A percentile compares a stretch with the other conserved stretches of the same genome.
phyloP scores from a whole-genome alignment of 345 rosid species.

The Melaleuca alternifolia region DNA sequence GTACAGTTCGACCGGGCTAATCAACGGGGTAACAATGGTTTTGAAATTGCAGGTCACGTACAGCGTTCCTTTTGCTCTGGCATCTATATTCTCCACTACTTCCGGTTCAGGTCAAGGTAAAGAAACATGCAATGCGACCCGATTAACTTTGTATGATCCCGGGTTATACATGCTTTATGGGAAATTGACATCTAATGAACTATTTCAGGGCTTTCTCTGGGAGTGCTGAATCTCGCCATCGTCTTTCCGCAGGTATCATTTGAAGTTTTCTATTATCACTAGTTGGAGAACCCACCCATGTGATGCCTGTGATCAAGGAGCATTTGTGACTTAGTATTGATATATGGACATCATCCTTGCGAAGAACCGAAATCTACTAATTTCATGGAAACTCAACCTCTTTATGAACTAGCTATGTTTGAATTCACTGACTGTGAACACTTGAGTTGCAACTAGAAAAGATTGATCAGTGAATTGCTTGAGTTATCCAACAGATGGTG shows the following conservation, averaged over 20 bases:
- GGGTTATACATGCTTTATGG: background rate
- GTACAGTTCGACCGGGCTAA: background rate
- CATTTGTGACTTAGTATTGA: background rate
- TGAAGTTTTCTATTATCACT: background rate
- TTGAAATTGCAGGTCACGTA: background rate
- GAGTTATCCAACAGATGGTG: background rate
- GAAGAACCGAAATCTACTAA: background rate
- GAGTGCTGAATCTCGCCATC: slow-evolving; percentile 25
- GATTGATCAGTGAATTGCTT: background rate
- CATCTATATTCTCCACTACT: slow-evolving; percentile 1
- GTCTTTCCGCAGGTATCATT: slow-evolving; percentile 20
- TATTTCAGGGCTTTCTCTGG: slow-evolving; percentile 19
- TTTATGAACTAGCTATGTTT: background rate
- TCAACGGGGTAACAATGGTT: background rate
- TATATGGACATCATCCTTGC: background rate
- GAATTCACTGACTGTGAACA: background rate
- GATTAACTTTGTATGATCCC: background rate
- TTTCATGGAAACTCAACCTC: background rate
- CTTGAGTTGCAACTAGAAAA: background rate
- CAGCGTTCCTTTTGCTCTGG: slow-evolving; percentile 14
- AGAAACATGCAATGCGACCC: background rate
- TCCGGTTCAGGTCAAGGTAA: slow-evolving; percentile 9
- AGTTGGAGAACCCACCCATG: background rate
- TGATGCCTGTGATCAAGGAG: background rate
- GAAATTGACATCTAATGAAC: background rate